phyloP scores from a whole-genome alignment of 345 rosid species.

The Dipteronia sinensis region DNA sequence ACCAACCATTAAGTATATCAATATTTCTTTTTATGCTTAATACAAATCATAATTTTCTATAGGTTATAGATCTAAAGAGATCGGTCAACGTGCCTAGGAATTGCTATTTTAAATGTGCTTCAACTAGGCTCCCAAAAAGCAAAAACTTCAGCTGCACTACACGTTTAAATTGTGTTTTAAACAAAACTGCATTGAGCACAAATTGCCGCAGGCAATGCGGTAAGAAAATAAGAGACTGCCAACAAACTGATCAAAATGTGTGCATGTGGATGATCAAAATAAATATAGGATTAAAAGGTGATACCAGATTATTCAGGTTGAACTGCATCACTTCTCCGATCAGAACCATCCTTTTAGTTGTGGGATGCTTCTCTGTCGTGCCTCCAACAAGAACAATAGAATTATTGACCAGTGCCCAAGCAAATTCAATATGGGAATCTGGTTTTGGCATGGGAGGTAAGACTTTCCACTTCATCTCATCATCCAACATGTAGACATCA shows the following conservation, averaged over 20 bases:
- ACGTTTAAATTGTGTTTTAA: background rate
- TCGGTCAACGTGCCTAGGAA: background rate
- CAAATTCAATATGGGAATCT: slow-evolving; percentile 92
- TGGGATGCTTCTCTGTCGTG: slow-evolving; percentile 92
- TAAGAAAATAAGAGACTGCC: background rate
- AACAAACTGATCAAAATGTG: background rate
- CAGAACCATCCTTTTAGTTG: slow-evolving; percentile 88
- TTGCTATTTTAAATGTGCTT: background rate
- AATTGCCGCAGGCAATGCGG: background rate
- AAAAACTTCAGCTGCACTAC: background rate
- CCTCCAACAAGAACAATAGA: slow-evolving; percentile 89
- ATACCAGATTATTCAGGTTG: slow-evolving; percentile 74
- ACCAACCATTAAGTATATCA: too few species aligned
- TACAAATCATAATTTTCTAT: too few species aligned
- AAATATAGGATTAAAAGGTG: slow-evolving; percentile 10
- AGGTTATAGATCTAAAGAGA: too few species aligned
- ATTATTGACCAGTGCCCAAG: slow-evolving; percentile 88
- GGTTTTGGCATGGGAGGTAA: slow-evolving; percentile 89
- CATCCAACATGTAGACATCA: slow-evolving; percentile 89
- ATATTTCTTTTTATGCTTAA: too few species aligned
- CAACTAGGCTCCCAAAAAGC: background rate
- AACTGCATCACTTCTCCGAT: slow-evolving; percentile 85
- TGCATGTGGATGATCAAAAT: background rate
- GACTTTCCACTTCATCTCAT: slow-evolving; percentile 86
- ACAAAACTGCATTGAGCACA: background rate